Percentiles rank a stretch among this genome's conserved stretches.
Conservation (phyloP, 148 eudicot species). For the Tetragonia tetragonoides region DNA sequence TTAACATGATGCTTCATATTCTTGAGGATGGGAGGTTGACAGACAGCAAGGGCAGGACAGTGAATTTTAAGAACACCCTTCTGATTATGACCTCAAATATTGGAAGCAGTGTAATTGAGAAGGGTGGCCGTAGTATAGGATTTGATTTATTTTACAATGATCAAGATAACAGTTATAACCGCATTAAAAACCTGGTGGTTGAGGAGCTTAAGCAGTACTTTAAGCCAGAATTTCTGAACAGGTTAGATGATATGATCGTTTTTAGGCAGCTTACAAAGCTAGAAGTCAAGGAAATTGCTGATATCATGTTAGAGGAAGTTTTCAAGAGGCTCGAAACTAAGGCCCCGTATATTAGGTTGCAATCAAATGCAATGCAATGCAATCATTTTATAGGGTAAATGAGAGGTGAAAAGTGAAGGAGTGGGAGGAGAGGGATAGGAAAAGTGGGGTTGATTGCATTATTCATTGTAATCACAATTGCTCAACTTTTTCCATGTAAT, state of each 20-base stretch:
- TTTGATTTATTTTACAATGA: slow-evolving; percentile 62
- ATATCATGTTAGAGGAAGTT: slow-evolving; percentile 88
- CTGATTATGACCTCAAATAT: slow-evolving; percentile 89
- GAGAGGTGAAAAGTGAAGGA: too few species aligned
- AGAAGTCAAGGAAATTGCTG: slow-evolving; percentile 89
- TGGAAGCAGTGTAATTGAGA: slow-evolving; percentile 84
- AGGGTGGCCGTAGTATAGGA: slow-evolving; percentile 71
- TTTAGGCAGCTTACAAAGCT: slow-evolving; percentile 81
- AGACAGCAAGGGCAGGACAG: slow-evolving; percentile 87
- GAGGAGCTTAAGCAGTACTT: slow-evolving; percentile 87
- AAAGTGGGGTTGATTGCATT: too few species aligned
- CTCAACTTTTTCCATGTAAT: too few species aligned
- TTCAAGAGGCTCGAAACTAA: slow-evolving; percentile 63
- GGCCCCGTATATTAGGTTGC: too few species aligned
- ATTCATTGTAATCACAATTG: too few species aligned
- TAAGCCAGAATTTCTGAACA: slow-evolving; percentile 85
- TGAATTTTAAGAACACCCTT: slow-evolving; percentile 85
- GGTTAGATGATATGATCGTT: slow-evolving; percentile 87
- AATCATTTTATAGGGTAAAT: too few species aligned
- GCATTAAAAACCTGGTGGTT: slow-evolving; percentile 70
- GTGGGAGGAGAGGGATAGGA: too few species aligned
- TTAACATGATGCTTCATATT: slow-evolving; percentile 94
- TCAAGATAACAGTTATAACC: slow-evolving; percentile 70
- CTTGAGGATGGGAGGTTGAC: slow-evolving; percentile 93
- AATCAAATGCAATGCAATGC: too few species aligned